Percentiles rank a stretch among this genome's conserved stretches.
phyloP scores from a whole-genome alignment of 352 stramenopile genomes.

The Nothophytophthora sp. region DNA sequence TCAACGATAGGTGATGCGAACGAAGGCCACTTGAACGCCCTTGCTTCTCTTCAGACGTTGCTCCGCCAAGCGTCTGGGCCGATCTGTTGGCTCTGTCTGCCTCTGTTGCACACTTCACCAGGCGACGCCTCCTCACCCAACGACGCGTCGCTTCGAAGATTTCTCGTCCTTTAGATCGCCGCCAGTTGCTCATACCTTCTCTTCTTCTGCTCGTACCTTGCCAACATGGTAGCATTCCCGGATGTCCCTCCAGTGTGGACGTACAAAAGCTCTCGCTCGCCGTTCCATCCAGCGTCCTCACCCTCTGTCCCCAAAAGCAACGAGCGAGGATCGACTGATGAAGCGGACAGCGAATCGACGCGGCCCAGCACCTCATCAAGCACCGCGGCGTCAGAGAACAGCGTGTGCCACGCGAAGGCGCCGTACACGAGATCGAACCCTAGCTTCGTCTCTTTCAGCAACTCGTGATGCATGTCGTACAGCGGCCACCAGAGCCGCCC shows the following conservation, averaged over 20 bases:
- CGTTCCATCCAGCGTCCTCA: not conserved
- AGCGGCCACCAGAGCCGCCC: constrained; percentile 63
- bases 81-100: too few relatives aligned
- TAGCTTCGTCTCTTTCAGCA: constrained; percentile 56
- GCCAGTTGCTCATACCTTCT: not conserved
- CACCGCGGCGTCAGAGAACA: constrained; percentile 56
- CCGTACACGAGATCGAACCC: constrained; percentile 83
- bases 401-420: constrained; percentile 71
- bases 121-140: constrained; percentile 4
- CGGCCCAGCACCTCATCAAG: constrained; percentile 34
- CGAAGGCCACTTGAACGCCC: not conserved
- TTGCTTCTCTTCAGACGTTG: too few relatives aligned
- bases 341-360: not conserved
- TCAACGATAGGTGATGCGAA: too few relatives aligned
- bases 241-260: constrained; percentile 79
- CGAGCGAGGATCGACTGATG: not conserved
- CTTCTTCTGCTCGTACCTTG: constrained; percentile 48
- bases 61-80: too few relatives aligned
- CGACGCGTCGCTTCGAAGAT: constrained; percentile 25
- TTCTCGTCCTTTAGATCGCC: not conserved
- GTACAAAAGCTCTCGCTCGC: constrained; percentile 63
- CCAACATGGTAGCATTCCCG: constrained; percentile 76
- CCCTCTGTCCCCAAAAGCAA: too few relatives aligned
- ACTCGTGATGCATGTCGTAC: constrained; percentile 58
- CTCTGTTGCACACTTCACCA: not conserved